These are phyloP conservation scores for Metarhizium brunneum DNA, from an alignment of 2,329 filamentous ascomycete species.

Conservation along the genomic window DNA sequence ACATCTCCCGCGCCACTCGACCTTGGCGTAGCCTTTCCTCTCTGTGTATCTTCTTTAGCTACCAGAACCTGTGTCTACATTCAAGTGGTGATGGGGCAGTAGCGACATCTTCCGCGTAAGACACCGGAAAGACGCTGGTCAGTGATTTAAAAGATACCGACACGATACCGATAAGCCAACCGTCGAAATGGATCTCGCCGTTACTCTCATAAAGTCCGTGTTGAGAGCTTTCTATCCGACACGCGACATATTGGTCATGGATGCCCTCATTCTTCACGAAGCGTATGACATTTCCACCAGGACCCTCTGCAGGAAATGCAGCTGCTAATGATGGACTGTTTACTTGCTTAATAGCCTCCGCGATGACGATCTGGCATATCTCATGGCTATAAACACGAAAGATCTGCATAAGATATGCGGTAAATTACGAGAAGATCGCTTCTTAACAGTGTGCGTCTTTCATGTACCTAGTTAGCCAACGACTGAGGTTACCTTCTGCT, in stretches of 20 bases:
- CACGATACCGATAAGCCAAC: neutral
- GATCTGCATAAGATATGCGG: conserved; percentile 85
- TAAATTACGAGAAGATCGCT: conserved; percentile 74
- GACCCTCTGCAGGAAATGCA: neutral
- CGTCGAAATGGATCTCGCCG: conserved; percentile 41
- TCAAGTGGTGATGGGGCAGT: neutral
- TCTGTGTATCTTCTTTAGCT: neutral
- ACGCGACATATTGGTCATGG: conserved; percentile 74
- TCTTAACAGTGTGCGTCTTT: conserved; percentile 62
- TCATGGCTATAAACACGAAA: conserved; percentile 85
- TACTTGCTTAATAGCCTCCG: conserved; percentile 56
- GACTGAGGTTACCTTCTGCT: neutral
- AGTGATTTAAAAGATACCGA: neutral
- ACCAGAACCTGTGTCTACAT: neutral
- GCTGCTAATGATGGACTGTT: neutral
- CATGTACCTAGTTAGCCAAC: neutral
- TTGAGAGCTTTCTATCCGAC: conserved; percentile 81
- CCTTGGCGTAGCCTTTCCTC: neutral
- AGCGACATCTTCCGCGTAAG: neutral
- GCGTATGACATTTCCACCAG: conserved; percentile 41
- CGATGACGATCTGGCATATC: conserved; percentile 77
- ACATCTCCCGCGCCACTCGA: neutral
- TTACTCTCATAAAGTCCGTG: conserved; percentile 77
- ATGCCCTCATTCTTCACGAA: conserved; percentile 79
- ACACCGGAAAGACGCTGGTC: neutral